phyloP scores from a whole-genome alignment of 2,329 filamentous ascomycete species.

The Pyricularia sp. region DNA sequence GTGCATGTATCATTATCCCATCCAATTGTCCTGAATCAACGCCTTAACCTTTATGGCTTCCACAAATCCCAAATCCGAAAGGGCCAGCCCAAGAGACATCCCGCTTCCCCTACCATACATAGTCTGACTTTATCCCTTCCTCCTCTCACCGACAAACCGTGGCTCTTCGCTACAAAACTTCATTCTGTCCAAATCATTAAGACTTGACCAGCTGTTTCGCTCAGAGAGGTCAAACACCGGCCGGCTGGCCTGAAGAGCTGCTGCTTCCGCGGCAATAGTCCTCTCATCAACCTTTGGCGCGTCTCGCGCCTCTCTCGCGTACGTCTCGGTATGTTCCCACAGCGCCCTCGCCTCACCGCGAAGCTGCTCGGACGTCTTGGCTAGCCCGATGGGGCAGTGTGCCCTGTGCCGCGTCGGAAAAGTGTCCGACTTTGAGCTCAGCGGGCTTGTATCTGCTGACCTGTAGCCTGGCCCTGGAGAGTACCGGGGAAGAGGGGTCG shows the following conservation, averaged over 20 bases:
- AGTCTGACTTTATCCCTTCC: not conserved
- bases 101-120: not conserved
- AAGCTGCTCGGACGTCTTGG: not conserved
- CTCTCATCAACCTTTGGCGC: not conserved
- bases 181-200: not conserved
- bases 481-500: not conserved
- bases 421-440: not conserved
- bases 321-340: slow-evolving; percentile 1
- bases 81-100: not conserved
- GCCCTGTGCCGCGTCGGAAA: not conserved
- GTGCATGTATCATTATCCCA: not conserved
- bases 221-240: not conserved
- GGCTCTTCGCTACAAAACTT: not conserved
- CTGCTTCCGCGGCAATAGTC: not conserved
- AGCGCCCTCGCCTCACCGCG: slow-evolving; percentile 4
- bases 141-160: not conserved
- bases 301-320: slow-evolving; percentile 4
- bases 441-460: not conserved
- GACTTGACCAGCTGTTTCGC: not conserved
- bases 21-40: not conserved
- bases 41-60: not conserved
- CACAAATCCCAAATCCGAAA: not conserved
- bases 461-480: slow-evolving; percentile 9
- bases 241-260: not conserved
- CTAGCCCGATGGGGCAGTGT: not conserved